These are phyloP conservation scores for Wickerhamiella australiensis DNA, from an alignment of 805 yeast species.

Conservation along the genomic window DNA sequence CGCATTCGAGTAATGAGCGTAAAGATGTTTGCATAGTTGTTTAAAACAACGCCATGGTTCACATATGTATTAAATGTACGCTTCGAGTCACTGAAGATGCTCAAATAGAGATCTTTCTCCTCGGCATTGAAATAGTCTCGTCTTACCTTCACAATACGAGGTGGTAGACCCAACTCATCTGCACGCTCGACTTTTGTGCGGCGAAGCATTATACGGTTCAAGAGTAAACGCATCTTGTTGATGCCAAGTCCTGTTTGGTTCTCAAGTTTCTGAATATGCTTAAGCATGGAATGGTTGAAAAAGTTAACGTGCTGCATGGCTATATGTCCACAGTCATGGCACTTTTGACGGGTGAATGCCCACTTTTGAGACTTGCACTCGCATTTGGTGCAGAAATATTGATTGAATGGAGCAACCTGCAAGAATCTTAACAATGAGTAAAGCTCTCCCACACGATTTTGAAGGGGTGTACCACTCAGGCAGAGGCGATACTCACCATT, in stretches of 20 bases:
- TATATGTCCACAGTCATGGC: constrained; percentile 79
- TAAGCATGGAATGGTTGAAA: constrained; percentile 90
- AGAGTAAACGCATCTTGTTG: constrained; percentile 56
- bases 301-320: constrained; percentile 93
- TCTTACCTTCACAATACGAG: constrained; percentile 81
- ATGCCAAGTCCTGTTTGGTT: constrained; percentile 76
- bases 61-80: constrained; percentile 86
- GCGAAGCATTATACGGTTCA: constrained; percentile 77
- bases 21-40: constrained; percentile 94
- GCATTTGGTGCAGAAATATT: constrained; percentile 88
- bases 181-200: constrained; percentile 94
- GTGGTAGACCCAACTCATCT: constrained; percentile 94
- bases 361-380: constrained; percentile 72
- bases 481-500: constrained; percentile 75
- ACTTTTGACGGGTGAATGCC: constrained; percentile 75
- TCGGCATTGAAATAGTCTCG: constrained; percentile 84
- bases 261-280: constrained; percentile 75
- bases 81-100: constrained; percentile 74
- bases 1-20: constrained; percentile 95
- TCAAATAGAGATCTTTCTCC: constrained; percentile 83
- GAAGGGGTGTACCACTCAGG: constrained; percentile 90
- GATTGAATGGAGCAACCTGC: constrained; percentile 72
- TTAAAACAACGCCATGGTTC: constrained; percentile 90
- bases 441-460: constrained; percentile 91
- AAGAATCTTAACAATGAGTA: constrained; percentile 82